These are phyloP conservation scores for Aurantiochytrium sp. DNA, from an alignment of 108 stramenopile species.

Conservation along the genomic window DNA sequence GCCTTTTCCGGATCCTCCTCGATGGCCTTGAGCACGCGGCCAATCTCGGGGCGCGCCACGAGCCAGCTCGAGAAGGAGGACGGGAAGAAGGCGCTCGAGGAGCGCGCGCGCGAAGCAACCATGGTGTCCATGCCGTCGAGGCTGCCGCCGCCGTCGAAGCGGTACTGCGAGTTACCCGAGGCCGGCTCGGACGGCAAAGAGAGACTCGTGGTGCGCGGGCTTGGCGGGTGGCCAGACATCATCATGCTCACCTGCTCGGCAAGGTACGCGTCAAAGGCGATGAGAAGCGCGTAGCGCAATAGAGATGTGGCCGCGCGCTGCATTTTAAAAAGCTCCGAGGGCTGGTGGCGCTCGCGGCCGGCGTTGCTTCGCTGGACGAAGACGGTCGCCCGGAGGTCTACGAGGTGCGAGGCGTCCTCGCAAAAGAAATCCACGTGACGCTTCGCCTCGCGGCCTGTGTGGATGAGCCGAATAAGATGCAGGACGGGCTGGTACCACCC, in stretches of 20 bases:
- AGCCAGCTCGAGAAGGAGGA: background rate
- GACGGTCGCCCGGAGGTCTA: background rate
- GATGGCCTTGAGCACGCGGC: background rate
- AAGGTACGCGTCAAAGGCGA: conserved; percentile 17
- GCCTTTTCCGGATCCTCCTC: background rate
- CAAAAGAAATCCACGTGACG: conserved; percentile 1
- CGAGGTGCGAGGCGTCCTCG: background rate
- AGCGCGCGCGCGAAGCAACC: background rate
- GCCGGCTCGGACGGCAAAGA: background rate
- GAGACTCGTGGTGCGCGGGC: background rate
- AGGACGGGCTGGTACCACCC: conserved; percentile 17
- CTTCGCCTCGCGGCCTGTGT: conserved; percentile 22
- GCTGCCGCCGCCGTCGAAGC: too few relatives aligned
- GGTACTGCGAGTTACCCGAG: background rate
- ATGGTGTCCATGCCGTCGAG: background rate
- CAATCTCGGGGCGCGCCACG: background rate
- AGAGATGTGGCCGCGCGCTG: conserved; percentile 14
- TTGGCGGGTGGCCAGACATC: background rate
- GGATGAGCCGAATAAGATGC: conserved; percentile 8
- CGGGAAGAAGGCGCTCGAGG: background rate
- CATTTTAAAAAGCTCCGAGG: background rate
- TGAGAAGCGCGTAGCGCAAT: background rate
- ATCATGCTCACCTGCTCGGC: background rate
- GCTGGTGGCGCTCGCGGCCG: conserved; percentile 1
- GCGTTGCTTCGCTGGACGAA: conserved; percentile 3